These are phyloP conservation scores for Colletotrichum siamense DNA, from an alignment of 2,329 filamentous ascomycete genomes.

Conservation along the genomic window DNA sequence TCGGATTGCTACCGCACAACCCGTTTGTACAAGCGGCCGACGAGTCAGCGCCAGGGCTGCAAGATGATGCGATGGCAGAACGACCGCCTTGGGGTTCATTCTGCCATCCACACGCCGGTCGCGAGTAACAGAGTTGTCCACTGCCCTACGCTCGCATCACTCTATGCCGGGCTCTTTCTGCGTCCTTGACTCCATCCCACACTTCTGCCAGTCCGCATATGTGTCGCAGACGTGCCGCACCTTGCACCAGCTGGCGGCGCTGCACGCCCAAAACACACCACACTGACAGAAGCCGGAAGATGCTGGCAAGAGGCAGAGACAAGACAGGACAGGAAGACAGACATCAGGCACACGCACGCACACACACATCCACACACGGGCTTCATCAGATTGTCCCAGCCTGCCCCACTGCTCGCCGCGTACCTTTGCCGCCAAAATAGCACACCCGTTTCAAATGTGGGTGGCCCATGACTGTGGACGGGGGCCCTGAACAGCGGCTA, in stretches of 20 bases:
- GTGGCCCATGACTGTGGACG: background rate
- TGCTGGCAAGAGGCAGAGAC: background rate
- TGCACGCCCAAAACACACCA: slow-evolving; percentile 1
- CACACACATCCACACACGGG: background rate
- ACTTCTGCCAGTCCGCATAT: background rate
- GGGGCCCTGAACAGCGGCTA: background rate
- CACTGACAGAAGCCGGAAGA: background rate
- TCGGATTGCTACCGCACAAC: background rate
- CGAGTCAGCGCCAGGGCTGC: background rate
- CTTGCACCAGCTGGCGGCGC: slow-evolving; percentile 9
- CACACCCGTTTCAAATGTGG: slow-evolving; percentile 11
- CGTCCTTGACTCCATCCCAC: slow-evolving; percentile 4
- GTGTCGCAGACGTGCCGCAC: slow-evolving; percentile 16
- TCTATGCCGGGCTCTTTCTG: background rate
- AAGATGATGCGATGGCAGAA: background rate
- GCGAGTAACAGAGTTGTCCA: background rate
- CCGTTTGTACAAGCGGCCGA: background rate
- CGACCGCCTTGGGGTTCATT: background rate
- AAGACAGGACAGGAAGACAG: background rate
- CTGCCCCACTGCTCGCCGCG: slow-evolving; percentile 1
- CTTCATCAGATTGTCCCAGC: slow-evolving; percentile 2
- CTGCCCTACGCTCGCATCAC: background rate
- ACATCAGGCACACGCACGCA: background rate
- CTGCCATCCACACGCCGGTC: background rate
- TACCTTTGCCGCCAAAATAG: slow-evolving; percentile 16